Conservation (phyloP, 2,329 filamentous ascomycete genomes). For the Ophiostoma ulmi region DNA sequence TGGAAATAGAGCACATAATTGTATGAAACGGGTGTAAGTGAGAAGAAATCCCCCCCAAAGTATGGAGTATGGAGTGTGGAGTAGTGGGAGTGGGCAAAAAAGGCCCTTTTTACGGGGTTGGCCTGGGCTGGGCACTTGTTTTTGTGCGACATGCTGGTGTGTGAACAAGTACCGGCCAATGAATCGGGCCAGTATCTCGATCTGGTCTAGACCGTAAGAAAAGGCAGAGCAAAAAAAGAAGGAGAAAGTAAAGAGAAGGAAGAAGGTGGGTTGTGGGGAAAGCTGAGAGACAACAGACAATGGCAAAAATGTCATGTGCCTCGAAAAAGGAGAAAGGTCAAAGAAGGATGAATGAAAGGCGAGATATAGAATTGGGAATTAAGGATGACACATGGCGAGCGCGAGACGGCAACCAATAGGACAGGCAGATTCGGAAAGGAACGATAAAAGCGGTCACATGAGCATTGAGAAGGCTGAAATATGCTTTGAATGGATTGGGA, state of each 20-base stretch:
- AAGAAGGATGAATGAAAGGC: background rate
- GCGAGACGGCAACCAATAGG: background rate
- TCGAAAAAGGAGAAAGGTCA: background rate
- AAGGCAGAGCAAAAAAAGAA: background rate
- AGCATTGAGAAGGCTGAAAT: slow-evolving; percentile 3
- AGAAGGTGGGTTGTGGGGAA: background rate
- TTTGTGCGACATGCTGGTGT: background rate
- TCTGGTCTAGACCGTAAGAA: background rate
- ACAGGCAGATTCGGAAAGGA: background rate
- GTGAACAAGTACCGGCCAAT: background rate
- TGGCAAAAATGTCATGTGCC: slow-evolving; percentile 7
- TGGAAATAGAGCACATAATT: background rate
- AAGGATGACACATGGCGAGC: background rate
- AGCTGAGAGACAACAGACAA: background rate
- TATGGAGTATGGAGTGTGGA: background rate
- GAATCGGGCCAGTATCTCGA: slow-evolving; percentile 11
- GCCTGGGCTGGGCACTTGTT: background rate
- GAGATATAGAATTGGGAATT: background rate
- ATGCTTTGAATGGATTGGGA: background rate
- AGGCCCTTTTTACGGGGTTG: slow-evolving; percentile 14
- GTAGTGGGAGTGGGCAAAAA: background rate
- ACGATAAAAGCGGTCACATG: slow-evolving; percentile 1
- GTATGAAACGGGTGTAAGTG: slow-evolving; percentile 7
- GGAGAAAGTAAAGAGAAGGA: background rate
- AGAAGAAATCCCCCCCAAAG: background rate